A percentile compares a stretch with the other conserved stretches of the same genome.
These are phyloP conservation scores for Discostella stelligeroides DNA, from an alignment of 108 stramenopile genomes.

Conservation along the genomic window DNA sequence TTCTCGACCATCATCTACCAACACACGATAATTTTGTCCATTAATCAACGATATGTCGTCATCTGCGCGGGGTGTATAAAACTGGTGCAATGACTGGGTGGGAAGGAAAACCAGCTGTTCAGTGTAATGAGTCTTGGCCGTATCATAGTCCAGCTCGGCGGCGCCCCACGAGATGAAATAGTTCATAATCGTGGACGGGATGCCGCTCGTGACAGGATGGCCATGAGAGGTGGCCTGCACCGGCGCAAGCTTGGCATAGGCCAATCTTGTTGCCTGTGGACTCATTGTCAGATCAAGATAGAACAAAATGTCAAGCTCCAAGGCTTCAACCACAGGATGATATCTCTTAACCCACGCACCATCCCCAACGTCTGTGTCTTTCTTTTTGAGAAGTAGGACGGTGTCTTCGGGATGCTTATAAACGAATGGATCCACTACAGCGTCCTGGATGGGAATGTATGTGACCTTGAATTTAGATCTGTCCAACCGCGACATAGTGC, in stretches of 20 bases:
- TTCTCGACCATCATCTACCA: not conserved
- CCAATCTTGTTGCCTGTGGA: constrained; percentile 22
- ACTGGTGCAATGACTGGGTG: constrained; percentile 29
- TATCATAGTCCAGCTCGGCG: constrained; percentile 37
- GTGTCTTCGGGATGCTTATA: constrained; percentile 13
- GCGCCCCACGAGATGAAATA: constrained; percentile 50
- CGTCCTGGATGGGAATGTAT: constrained; percentile 13
- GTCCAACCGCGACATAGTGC: constrained; percentile 34
- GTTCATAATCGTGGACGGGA: constrained; percentile 15
- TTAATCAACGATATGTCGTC: constrained; percentile 6
- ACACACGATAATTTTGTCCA: constrained; percentile 8
- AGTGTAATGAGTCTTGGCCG: constrained; percentile 36
- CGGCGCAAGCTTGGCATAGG: constrained; percentile 37
- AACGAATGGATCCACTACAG: constrained; percentile 6
- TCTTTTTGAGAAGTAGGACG: constrained; percentile 12
- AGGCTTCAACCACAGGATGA: constrained; percentile 6
- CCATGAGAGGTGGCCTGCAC: constrained; percentile 44
- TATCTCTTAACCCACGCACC: constrained; percentile 19
- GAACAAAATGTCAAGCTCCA: constrained; percentile 42
- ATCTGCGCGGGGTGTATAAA: constrained; percentile 30
- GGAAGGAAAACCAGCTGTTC: constrained; percentile 28
- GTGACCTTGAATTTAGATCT: constrained; percentile 26
- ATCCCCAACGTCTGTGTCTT: not conserved
- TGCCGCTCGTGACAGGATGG: constrained; percentile 48
- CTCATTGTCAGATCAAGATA: constrained; percentile 47